Conservation (phyloP, 805 yeast species). For the Candida pseudoglaebosa region DNA sequence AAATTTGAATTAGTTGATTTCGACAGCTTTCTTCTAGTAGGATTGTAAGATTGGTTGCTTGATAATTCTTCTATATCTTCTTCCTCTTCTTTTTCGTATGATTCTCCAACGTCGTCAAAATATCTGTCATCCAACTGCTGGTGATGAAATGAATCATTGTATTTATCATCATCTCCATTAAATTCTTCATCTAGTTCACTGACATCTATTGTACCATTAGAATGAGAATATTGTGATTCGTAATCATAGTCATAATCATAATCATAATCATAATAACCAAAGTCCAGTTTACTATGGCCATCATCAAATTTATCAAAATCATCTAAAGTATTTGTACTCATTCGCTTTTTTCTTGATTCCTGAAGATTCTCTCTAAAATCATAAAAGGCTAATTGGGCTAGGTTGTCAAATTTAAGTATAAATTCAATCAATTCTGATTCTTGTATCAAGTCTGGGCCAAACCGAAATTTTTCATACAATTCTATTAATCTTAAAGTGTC, state of each 20-base stretch:
- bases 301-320: slow-evolving; percentile 1
- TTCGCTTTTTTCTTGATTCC: slow-evolving; percentile 4
- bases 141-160: slow-evolving; percentile 8
- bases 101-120: slow-evolving; percentile 4
- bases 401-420: slow-evolving; percentile 36
- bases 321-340: not conserved
- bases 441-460: slow-evolving; percentile 56
- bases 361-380: slow-evolving; percentile 15
- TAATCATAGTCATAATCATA: slow-evolving; percentile 1
- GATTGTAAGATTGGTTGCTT: not conserved
- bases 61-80: not conserved
- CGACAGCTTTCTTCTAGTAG: not conserved
- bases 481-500: slow-evolving; percentile 26
- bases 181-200: not conserved
- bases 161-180: not conserved
- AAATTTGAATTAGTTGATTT: not conserved
- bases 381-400: slow-evolving; percentile 14
- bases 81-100: slow-evolving; percentile 1
- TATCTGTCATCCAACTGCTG: slow-evolving; percentile 6
- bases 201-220: not conserved
- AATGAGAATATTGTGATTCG: not conserved
- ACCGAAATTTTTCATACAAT: slow-evolving; percentile 65
- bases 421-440: slow-evolving; percentile 59
- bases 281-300: not conserved
- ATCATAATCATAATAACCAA: slow-evolving; percentile 1